These are phyloP conservation scores for Ambrosiella xylebori DNA, from an alignment of 2,329 filamentous ascomycete genomes.

Conservation along the genomic window DNA sequence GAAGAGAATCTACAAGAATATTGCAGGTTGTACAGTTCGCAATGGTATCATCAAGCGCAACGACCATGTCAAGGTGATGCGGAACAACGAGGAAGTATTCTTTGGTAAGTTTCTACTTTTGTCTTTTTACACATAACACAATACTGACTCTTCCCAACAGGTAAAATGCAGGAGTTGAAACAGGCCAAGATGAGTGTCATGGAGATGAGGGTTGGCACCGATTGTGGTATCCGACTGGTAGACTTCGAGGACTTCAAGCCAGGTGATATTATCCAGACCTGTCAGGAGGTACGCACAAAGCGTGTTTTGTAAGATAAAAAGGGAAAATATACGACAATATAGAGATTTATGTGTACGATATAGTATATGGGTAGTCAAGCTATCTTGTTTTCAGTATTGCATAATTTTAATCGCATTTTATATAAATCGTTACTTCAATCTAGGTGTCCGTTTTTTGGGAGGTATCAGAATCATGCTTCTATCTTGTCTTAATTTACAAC, in stretches of 20 bases:
- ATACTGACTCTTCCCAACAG: slow-evolving; percentile 27
- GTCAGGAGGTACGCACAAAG: slow-evolving; percentile 63
- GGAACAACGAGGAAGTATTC: slow-evolving; percentile 53
- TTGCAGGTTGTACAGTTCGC: slow-evolving; percentile 75
- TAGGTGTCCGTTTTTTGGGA: background rate
- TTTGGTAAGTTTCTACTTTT: slow-evolving; percentile 47
- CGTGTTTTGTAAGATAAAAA: slow-evolving; percentile 30
- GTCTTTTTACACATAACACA: background rate
- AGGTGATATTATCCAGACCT: slow-evolving; percentile 77
- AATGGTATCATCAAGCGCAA: slow-evolving; percentile 57
- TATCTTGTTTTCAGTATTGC: background rate
- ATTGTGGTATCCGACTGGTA: slow-evolving; percentile 79
- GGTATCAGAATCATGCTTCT: no score
- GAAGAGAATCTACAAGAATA: slow-evolving; percentile 49
- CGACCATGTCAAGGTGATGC: slow-evolving; percentile 52
- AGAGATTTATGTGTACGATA: slow-evolving; percentile 6
- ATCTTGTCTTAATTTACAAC: background rate
- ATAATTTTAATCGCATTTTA: background rate
- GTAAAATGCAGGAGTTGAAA: slow-evolving; percentile 64
- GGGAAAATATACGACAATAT: background rate
- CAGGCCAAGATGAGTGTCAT: slow-evolving; percentile 80
- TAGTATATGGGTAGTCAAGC: background rate
- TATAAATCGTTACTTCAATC: background rate
- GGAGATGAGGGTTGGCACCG: slow-evolving; percentile 81
- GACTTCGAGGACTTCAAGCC: slow-evolving; percentile 60